phyloP scores from a whole-genome alignment of 1,284 basidiomycete species.

The Cutaneotrichosporon cutaneum region DNA sequence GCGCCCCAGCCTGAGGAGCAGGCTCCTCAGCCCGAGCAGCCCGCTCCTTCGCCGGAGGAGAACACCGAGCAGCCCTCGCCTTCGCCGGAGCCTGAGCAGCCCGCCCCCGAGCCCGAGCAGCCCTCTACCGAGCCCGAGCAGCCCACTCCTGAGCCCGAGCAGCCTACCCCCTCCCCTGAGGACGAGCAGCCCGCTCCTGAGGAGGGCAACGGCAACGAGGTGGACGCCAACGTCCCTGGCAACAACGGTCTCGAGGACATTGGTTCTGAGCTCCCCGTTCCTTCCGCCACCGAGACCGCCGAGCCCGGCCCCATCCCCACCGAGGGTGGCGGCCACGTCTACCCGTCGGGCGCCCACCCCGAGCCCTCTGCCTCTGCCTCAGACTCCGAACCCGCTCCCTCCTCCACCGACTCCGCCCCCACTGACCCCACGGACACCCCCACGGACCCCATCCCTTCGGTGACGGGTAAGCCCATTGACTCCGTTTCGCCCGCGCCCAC shows the following conservation, averaged over 20 bases:
- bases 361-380: slow-evolving; percentile 10
- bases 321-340: slow-evolving; percentile 6
- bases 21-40: background rate
- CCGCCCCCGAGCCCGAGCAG: background rate
- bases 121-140: background rate
- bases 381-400: background rate
- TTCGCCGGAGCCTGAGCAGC: slow-evolving; percentile 2
- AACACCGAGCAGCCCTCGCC: slow-evolving; percentile 1
- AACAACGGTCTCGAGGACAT: background rate
- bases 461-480: slow-evolving; percentile 11
- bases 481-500: background rate
- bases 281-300: background rate
- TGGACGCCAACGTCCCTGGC: background rate
- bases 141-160: background rate
- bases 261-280: background rate
- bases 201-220: background rate
- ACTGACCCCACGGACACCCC: slow-evolving; percentile 1
- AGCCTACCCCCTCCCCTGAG: background rate
- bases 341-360: slow-evolving; percentile 11
- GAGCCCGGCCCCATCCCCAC: background rate
- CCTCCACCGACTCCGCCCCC: background rate
- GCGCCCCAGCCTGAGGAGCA: background rate
- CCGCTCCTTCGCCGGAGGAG: slow-evolving; percentile 4
- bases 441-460: background rate
- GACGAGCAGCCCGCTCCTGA: slow-evolving; percentile 1